These are phyloP conservation scores for Daldinia sp. DNA, from an alignment of 2,329 filamentous ascomycete species.

Conservation along the genomic window DNA sequence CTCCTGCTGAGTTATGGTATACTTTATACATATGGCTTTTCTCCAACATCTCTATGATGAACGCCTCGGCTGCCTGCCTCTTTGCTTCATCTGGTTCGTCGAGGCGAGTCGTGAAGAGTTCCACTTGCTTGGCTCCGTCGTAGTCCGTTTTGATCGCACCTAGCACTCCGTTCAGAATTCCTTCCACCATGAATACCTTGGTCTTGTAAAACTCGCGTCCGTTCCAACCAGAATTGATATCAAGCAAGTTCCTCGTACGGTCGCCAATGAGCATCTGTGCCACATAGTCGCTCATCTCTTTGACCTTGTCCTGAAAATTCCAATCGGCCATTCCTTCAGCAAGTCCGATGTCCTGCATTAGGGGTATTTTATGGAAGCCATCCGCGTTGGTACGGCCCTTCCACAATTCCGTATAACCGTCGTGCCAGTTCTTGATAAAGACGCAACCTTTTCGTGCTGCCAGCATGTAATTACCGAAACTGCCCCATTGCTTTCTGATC, in stretches of 20 bases:
- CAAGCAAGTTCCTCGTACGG: constrained; percentile 52
- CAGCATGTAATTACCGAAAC: constrained; percentile 54
- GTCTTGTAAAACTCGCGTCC: constrained; percentile 52
- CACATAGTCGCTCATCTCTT: constrained; percentile 54
- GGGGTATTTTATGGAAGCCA: constrained; percentile 50
- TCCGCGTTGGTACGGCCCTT: constrained; percentile 50
- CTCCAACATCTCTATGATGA: constrained; percentile 52
- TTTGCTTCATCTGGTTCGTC: constrained; percentile 50
- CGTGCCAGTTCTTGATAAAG: constrained; percentile 60
- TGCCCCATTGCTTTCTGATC: constrained; percentile 33
- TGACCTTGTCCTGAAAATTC: constrained; percentile 42
- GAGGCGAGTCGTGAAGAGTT: constrained; percentile 51
- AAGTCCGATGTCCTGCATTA: constrained; percentile 51
- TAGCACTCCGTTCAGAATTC: constrained; percentile 50
- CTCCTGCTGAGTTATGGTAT: constrained; percentile 54
- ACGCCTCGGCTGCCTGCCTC: constrained; percentile 48
- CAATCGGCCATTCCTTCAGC: constrained; percentile 49
- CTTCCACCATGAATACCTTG: constrained; percentile 50
- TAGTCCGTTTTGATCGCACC: constrained; percentile 50
- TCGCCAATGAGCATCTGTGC: constrained; percentile 55
- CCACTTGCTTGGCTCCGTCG: constrained; percentile 49
- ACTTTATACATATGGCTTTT: constrained; percentile 55
- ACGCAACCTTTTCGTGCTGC: constrained; percentile 56
- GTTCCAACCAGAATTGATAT: constrained; percentile 50
- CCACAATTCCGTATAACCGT: constrained; percentile 55